These are phyloP conservation scores for Candida ipomoeae DNA, from an alignment of 805 yeast species.

Conservation along the genomic window DNA sequence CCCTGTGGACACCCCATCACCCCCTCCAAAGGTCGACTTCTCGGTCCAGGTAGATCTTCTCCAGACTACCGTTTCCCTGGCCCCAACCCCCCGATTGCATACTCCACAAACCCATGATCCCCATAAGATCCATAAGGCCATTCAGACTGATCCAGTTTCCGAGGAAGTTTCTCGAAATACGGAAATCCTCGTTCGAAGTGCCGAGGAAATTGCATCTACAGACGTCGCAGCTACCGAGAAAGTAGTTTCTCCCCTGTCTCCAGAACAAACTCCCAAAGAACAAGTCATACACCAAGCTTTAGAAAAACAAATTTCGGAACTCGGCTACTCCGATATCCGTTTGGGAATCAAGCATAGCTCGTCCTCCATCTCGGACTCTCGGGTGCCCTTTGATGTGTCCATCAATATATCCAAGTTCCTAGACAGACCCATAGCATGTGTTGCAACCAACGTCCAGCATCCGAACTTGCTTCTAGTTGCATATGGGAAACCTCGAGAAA, in stretches of 20 bases:
- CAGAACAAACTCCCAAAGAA: not conserved
- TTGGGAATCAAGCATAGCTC: constrained; percentile 10
- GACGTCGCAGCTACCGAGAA: too few species aligned
- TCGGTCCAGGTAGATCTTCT: constrained; percentile 27
- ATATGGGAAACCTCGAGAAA: constrained; percentile 7
- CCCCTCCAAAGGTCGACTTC: constrained; percentile 18
- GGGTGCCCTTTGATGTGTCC: constrained; percentile 11
- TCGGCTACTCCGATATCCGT: constrained; percentile 14
- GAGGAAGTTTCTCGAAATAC: too few species aligned
- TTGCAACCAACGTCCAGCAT: constrained; percentile 10
- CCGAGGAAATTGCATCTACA: too few species aligned
- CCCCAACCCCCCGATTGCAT: not conserved
- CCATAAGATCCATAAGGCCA: constrained; percentile 19
- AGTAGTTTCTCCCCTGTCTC: not conserved
- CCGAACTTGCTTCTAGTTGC: constrained; percentile 15
- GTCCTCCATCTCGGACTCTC: not conserved
- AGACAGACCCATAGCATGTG: constrained; percentile 9
- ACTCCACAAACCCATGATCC: not conserved
- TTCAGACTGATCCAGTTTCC: constrained; percentile 18
- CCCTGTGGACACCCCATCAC: not conserved
- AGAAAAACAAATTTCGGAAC: not conserved
- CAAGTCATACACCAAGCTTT: constrained; percentile 1
- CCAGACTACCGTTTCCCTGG: constrained; percentile 3
- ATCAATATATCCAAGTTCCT: constrained; percentile 8
- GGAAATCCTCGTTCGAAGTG: too few species aligned